Evolutionary conservation across 495 filamentous ascomycete species (phyloP).

Genomic region (Aspergillus affinis): DNA sequence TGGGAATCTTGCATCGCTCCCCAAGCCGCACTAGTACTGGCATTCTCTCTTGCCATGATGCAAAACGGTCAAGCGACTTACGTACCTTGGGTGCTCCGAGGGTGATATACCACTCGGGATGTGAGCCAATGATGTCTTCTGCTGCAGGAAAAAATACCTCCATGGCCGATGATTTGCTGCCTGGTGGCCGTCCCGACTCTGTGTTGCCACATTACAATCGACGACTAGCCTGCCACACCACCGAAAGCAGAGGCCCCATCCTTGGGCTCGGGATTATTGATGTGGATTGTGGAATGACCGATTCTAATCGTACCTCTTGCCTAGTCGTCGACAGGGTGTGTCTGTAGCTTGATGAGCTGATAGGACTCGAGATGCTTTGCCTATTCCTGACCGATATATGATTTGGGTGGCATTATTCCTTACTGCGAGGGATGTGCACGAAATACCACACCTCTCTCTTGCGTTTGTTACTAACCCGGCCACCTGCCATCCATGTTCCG

Average conservation of each 20-base stretch:
- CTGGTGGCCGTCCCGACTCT: slow-evolving; percentile 12
- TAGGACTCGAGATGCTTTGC: neutral
- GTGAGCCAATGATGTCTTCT: slow-evolving; percentile 10
- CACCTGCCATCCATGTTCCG: neutral
- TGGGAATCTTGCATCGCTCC: too few relatives aligned
- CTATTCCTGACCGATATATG: neutral
- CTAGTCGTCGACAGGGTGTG: neutral
- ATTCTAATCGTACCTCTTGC: neutral
- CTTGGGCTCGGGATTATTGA: slow-evolving; percentile 5
- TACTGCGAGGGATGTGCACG: neutral
- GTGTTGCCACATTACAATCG: slow-evolving; percentile 22
- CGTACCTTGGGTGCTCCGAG: slow-evolving; percentile 18
- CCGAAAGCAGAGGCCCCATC: slow-evolving; percentile 13
- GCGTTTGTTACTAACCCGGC: neutral
- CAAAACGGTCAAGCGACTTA: slow-evolving; percentile 12
- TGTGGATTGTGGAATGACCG: slow-evolving; percentile 1
- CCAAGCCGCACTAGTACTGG: slow-evolving; percentile 3
- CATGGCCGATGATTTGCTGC: slow-evolving; percentile 17
- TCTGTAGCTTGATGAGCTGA: neutral
- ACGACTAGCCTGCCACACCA: slow-evolving; percentile 10
- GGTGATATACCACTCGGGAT: slow-evolving; percentile 11
- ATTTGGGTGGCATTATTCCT: neutral
- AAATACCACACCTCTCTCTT: neutral
- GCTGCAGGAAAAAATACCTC: slow-evolving; percentile 12
- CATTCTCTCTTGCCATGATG: slow-evolving; percentile 2